phyloP scores from a whole-genome alignment of 768 basidiomycete species.

The Clitopilus passeckerianus region DNA sequence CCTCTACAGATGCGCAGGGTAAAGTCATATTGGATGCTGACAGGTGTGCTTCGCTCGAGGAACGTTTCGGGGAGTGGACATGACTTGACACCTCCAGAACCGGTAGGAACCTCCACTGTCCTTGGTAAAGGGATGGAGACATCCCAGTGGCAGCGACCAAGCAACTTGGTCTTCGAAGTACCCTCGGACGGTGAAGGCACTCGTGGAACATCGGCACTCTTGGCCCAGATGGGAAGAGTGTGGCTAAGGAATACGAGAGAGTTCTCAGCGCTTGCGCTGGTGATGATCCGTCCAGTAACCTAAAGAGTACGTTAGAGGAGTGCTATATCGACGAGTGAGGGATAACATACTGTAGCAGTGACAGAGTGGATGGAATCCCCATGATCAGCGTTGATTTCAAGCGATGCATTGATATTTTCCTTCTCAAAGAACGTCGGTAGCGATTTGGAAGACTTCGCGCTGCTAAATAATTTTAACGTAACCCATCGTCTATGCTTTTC shows the following conservation, averaged over 20 bases:
- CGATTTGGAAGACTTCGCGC: conserved; percentile 46
- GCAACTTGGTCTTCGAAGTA: conserved; percentile 34
- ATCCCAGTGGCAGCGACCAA: conserved; percentile 43
- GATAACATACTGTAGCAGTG: conserved; percentile 32
- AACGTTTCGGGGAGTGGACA: conserved; percentile 49
- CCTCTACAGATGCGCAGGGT: conserved; percentile 40
- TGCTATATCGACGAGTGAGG: background rate
- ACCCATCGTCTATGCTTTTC: conserved; percentile 41
- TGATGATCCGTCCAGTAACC: conserved; percentile 50
- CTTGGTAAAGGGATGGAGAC: conserved; percentile 42
- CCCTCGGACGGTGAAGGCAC: conserved; percentile 37
- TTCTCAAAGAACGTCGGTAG: conserved; percentile 51
- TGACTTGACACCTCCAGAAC: conserved; percentile 28
- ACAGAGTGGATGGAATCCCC: conserved; percentile 49
- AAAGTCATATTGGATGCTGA: conserved; percentile 49
- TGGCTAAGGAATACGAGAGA: conserved; percentile 40
- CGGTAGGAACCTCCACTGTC: conserved; percentile 33
- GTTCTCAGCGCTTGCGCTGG: conserved; percentile 38
- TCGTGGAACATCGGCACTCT: conserved; percentile 32
- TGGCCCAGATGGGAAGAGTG: conserved; percentile 43
- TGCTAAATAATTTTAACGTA: conserved; percentile 42
- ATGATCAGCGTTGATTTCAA: conserved; percentile 43
- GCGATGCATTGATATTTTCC: conserved; percentile 42
- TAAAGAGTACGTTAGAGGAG: conserved; percentile 10
- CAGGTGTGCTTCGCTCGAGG: conserved; percentile 41